Evolutionary conservation across 768 basidiomycete genomes (phyloP).

Genomic region (Serendipita sp.): DNA sequence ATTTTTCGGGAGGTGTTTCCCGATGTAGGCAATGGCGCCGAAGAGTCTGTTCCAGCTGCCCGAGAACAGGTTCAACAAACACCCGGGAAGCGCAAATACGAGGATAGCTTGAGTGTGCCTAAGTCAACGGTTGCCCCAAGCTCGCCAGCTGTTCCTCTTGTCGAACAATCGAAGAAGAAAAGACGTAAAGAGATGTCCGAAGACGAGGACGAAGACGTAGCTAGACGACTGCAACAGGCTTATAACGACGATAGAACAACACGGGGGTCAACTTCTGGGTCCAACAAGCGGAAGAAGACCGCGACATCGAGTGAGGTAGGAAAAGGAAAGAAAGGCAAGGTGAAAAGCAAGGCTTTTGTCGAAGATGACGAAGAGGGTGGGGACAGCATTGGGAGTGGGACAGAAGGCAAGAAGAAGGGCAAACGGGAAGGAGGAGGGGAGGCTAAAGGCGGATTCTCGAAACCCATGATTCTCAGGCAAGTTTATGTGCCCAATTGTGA

Average conservation of each 20-base stretch:
- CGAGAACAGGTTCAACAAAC: background rate
- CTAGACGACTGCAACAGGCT: constrained; percentile 52
- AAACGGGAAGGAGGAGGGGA: constrained; percentile 30
- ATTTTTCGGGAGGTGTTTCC: background rate
- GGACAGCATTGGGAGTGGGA: constrained; percentile 25
- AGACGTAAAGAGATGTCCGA: constrained; percentile 11
- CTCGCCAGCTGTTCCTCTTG: background rate
- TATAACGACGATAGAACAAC: constrained; percentile 44
- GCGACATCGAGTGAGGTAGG: constrained; percentile 23
- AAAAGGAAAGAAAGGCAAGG: constrained; percentile 39
- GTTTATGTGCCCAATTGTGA: constrained; percentile 6
- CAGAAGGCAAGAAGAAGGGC: constrained; percentile 27
- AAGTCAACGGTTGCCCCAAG: background rate
- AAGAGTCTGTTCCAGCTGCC: background rate
- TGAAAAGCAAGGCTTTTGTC: constrained; percentile 28
- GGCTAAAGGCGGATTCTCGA: constrained; percentile 61
- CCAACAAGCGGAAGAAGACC: constrained; percentile 20
- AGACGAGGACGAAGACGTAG: constrained; percentile 43
- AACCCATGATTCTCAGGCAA: constrained; percentile 61
- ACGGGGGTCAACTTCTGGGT: constrained; percentile 25
- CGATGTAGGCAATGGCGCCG: background rate
- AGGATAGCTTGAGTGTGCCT: background rate
- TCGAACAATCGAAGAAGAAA: constrained; percentile 13
- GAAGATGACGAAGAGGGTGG: constrained; percentile 37
- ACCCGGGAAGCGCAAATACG: background rate